Evolutionary conservation across 495 filamentous ascomycete species (phyloP).

Genomic region (Chaetomidium leptoderma): DNA sequence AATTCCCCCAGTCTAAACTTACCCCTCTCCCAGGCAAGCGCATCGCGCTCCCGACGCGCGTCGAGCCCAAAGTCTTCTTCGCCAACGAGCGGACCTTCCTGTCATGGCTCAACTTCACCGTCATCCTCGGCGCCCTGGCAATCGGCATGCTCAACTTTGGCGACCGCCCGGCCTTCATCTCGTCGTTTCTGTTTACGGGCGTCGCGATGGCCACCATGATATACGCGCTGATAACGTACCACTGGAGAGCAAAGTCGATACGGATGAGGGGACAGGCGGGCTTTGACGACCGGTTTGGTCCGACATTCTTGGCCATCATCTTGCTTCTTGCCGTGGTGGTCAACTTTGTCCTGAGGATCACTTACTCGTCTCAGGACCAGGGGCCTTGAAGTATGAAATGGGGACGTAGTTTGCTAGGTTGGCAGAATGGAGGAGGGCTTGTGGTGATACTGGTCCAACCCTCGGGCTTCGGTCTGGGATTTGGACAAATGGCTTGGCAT

Average conservation of each 20-base stretch:
- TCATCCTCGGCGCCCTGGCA: slow-evolving; percentile 92
- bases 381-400: slow-evolving; percentile 22
- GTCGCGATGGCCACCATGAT: slow-evolving; percentile 95
- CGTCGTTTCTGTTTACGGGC: slow-evolving; percentile 85
- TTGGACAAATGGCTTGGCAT: background rate
- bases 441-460: background rate
- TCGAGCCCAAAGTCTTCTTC: slow-evolving; percentile 99
- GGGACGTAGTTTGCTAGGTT: background rate
- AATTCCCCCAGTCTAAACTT: background rate
- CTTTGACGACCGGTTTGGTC: slow-evolving; percentile 93
- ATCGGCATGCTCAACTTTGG: slow-evolving; percentile 98
- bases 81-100: slow-evolving; percentile 99
- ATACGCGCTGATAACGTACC: slow-evolving; percentile 91
- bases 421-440: background rate
- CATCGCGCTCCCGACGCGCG: slow-evolving; percentile 94
- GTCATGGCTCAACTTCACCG: slow-evolving; percentile 98
- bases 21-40: slow-evolving; percentile 67
- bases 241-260: slow-evolving; percentile 94
- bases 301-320: slow-evolving; percentile 80
- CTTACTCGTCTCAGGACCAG: slow-evolving; percentile 41
- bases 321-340: slow-evolving; percentile 82
- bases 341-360: slow-evolving; percentile 86
- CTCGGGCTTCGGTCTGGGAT: background rate
- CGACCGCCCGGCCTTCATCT: slow-evolving; percentile 86
- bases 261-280: slow-evolving; percentile 84